These are phyloP conservation scores for Purpureocillium lavendulum DNA, from an alignment of 2,329 filamentous ascomycete genomes.

Conservation along the genomic window DNA sequence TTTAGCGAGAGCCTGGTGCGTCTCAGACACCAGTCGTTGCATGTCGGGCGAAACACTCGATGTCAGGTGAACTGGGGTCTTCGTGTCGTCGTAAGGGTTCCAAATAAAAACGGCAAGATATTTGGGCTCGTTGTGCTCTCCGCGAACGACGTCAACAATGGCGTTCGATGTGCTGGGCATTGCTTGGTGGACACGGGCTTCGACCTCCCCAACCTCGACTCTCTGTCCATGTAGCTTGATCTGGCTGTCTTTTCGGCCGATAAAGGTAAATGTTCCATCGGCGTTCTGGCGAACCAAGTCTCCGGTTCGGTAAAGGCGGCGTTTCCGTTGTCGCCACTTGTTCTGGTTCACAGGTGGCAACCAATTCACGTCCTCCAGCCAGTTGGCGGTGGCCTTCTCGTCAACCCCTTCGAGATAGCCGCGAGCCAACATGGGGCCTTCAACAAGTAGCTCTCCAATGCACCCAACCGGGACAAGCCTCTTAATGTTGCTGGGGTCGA, in stretches of 20 bases:
- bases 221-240: slow-evolving; percentile 50
- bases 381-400: slow-evolving; percentile 28
- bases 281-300: slow-evolving; percentile 33
- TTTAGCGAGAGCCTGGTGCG: not conserved
- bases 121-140: not conserved
- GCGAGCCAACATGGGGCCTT: slow-evolving; percentile 34
- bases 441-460: slow-evolving; percentile 24
- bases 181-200: slow-evolving; percentile 3
- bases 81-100: not conserved
- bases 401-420: slow-evolving; percentile 38
- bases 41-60: not conserved
- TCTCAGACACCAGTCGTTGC: not conserved
- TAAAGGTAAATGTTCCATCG: slow-evolving; percentile 30
- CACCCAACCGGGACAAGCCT: slow-evolving; percentile 18
- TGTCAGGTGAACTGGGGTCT: not conserved
- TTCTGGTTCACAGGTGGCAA: not conserved
- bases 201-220: slow-evolving; percentile 33
- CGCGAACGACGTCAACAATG: not conserved
- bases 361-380: slow-evolving; percentile 12
- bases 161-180: not conserved
- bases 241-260: slow-evolving; percentile 48
- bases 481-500: slow-evolving; percentile 14
- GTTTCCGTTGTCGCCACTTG: not conserved
- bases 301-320: slow-evolving; percentile 33
- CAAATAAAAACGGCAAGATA: slow-evolving; percentile 1